A percentile compares a stretch with the other conserved stretches of the same genome.
These are phyloP conservation scores for Mycena amicta DNA, from an alignment of 768 basidiomycete species.

Conservation along the genomic window DNA sequence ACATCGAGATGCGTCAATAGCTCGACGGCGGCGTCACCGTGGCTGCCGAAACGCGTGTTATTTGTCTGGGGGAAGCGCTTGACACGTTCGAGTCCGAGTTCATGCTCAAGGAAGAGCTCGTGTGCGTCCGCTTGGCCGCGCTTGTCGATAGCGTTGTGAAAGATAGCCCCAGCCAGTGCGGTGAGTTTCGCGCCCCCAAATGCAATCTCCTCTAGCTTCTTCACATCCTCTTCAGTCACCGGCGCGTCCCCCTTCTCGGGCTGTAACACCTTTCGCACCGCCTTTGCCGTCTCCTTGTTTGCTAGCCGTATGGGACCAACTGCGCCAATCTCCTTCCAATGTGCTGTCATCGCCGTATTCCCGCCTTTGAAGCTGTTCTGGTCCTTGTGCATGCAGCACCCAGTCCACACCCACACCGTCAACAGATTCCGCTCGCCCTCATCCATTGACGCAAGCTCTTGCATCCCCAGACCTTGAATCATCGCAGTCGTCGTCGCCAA, in stretches of 20 bases:
- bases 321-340: background rate
- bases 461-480: background rate
- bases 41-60: slow-evolving; percentile 10
- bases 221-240: background rate
- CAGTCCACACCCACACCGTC: background rate
- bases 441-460: background rate
- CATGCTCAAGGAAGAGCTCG: background rate
- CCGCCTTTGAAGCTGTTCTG: background rate
- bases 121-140: slow-evolving; percentile 7
- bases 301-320: background rate
- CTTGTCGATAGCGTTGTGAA: slow-evolving; percentile 7
- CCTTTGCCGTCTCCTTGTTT: background rate
- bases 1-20: background rate
- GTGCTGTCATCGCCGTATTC: background rate
- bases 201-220: background rate
- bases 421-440: background rate
- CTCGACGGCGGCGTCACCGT: slow-evolving; percentile 10
- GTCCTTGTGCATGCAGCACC: background rate
- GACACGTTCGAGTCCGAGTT: background rate
- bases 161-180: slow-evolving; percentile 2
- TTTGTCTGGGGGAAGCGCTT: slow-evolving; percentile 8
- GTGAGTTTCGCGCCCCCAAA: slow-evolving; percentile 3
- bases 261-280: background rate
- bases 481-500: background rate
- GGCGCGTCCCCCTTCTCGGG: background rate